phyloP scores from a whole-genome alignment of 2,329 filamentous ascomycete genomes.

The Cladobotryum protrusum region DNA sequence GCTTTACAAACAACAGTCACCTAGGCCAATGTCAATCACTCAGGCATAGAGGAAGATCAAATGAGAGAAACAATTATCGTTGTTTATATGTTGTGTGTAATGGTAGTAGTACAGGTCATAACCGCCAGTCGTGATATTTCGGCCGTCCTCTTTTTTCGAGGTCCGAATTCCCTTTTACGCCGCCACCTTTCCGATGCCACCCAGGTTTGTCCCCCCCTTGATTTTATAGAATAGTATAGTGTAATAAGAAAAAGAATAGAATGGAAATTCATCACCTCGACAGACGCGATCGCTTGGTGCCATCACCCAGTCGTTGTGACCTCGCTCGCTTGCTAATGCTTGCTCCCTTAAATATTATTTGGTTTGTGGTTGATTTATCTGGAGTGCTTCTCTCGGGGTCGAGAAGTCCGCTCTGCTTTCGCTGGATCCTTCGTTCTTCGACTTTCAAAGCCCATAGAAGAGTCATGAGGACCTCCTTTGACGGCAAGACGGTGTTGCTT shows the following conservation, averaged over 20 bases:
- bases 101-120: too few relatives aligned
- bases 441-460: constrained; percentile 41
- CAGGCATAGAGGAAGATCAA: too few relatives aligned
- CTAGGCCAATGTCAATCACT: too few relatives aligned
- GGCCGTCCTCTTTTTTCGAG: too few relatives aligned
- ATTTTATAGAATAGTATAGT: background rate
- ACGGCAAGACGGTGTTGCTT: constrained; percentile 35
- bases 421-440: constrained; percentile 33
- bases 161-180: background rate
- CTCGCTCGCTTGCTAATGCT: constrained; percentile 5
- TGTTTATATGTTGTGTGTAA: too few relatives aligned
- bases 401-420: constrained; percentile 17
- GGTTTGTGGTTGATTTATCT: constrained; percentile 18
- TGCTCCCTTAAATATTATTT: constrained; percentile 19
- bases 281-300: constrained; percentile 16
- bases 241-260: background rate
- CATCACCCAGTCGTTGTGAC: constrained; percentile 5
- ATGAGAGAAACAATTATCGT: too few relatives aligned
- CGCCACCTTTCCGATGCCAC: background rate
- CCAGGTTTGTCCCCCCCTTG: background rate
- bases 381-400: constrained; percentile 20
- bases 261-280: constrained; percentile 15
- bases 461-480: constrained; percentile 42
- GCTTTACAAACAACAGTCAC: too few relatives aligned
- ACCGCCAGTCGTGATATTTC: too few relatives aligned